Evolutionary conservation across 768 basidiomycete genomes (phyloP), one percentile per base, ranked within the genome.

Genomic region (Lactarius pseudohatsudake): DNA sequence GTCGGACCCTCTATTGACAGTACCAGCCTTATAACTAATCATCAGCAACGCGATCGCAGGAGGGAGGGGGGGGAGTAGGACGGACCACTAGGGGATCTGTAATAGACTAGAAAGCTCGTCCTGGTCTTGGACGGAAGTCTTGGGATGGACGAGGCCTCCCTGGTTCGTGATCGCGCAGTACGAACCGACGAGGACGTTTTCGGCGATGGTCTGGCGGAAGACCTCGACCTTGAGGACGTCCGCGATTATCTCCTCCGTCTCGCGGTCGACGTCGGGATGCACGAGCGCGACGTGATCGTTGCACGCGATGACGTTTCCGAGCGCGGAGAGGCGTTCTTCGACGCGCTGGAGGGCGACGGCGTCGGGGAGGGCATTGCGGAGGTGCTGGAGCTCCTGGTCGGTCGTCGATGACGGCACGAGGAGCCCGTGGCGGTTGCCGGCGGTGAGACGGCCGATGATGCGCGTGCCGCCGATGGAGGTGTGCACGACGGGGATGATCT

Each of bases 241-340:
- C 34, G 97, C 97, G 78, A 99, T 98, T 80, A 99, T 98, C 78
- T 99, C 97, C 75, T 99, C 97, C 28, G 97, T 99, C 79, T 98
- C 97, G 68, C 97, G 87, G 79, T 98, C 97, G 67, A 98, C 80
- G 71, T 99, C 97, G 9, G 97, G 97, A 77, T 99, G 97, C 30
- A 98, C 97, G 72, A 99, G 89, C 9, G 97, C 97, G 71, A 99
- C 96, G 74, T 98, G 92, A 80, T 99, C 97, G 78, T 98, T 99
- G 80, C 93, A 96, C 15, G 94, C 94, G 76, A 99, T 96, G 68
- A 99, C 96, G 76, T 99, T 99, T 28, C 97, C 97, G 32, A 99
- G 88, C 0, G 97, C 97, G 22, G 94, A 96, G 68, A 99, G 82
- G 34, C 97, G 90, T 80, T 98, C 97, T 76, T 99, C 97, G 62